Conservation (phyloP, 768 basidiomycete species). For the Collybia mongolica region DNA sequence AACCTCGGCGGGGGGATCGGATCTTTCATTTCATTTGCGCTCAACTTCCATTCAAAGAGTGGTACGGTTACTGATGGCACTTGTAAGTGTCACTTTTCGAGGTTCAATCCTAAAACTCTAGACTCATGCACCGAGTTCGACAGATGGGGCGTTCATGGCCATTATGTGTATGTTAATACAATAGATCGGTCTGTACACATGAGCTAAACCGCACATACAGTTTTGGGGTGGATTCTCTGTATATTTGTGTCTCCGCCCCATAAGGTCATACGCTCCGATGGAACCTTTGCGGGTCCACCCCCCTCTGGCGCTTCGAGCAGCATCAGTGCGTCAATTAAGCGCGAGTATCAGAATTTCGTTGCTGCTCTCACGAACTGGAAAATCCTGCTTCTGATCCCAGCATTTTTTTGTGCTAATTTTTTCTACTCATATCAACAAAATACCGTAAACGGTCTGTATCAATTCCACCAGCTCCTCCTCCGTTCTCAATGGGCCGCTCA, state of each 20-base stretch:
- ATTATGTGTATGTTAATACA: slow-evolving; percentile 22
- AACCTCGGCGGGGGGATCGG: slow-evolving; percentile 28
- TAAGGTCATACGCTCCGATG: slow-evolving; percentile 23
- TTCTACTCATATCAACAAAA: slow-evolving; percentile 30
- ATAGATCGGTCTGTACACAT: neutral
- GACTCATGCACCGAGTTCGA: neutral
- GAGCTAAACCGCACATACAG: slow-evolving; percentile 6
- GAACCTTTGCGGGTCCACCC: slow-evolving; percentile 19
- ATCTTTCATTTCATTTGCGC: slow-evolving; percentile 26
- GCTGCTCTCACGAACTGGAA: slow-evolving; percentile 22
- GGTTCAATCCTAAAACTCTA: neutral
- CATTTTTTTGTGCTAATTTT: slow-evolving; percentile 30
- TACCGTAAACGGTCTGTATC: slow-evolving; percentile 20
- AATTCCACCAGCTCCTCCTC: neutral
- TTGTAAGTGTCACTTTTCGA: slow-evolving; percentile 13
- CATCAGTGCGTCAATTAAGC: slow-evolving; percentile 13
- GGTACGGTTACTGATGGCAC: slow-evolving; percentile 28
- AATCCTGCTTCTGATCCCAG: slow-evolving; percentile 24
- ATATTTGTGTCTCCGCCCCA: slow-evolving; percentile 22
- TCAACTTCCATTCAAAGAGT: slow-evolving; percentile 24
- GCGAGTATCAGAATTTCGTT: slow-evolving; percentile 18
- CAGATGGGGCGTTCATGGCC: slow-evolving; percentile 27
- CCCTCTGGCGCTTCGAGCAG: slow-evolving; percentile 13
- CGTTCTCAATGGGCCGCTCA: neutral
- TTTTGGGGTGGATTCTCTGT: slow-evolving; percentile 22